phyloP scores from a whole-genome alignment of 768 basidiomycete species.

The Tephrocybe sp. region DNA sequence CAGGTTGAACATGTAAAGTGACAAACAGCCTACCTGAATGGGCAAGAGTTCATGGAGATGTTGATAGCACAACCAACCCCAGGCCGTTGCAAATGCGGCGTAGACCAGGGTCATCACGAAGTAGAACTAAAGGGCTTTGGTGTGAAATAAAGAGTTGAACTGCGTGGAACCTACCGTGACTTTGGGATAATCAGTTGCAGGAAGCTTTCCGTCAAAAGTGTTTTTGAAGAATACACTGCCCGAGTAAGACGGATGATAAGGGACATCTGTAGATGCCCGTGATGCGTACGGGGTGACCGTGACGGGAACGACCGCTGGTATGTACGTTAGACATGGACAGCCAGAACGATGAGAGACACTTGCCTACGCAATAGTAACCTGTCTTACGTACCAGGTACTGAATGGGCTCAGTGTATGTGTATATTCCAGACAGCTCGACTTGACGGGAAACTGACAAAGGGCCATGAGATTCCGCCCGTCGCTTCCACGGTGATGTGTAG shows the following conservation, averaged over 20 bases:
- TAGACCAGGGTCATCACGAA: conserved; percentile 84
- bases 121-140: conserved; percentile 66
- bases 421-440: conserved; percentile 42
- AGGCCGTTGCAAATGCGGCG: conserved; percentile 59
- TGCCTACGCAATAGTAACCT: conserved; percentile 96
- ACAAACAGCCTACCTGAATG: conserved; percentile 59
- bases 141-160: background rate
- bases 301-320: conserved; percentile 81
- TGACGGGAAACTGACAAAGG: conserved; percentile 16
- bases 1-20: background rate
- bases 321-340: background rate
- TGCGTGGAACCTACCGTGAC: conserved; percentile 67
- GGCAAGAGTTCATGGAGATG: conserved; percentile 84
- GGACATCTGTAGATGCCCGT: conserved; percentile 48
- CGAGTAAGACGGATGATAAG: conserved; percentile 74
- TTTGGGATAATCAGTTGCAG: conserved; percentile 97
- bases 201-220: conserved; percentile 82
- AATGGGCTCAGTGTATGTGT: conserved; percentile 69
- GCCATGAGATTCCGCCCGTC: conserved; percentile 4
- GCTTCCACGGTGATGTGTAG: conserved; percentile 51
- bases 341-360: conserved; percentile 29
- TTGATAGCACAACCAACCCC: conserved; percentile 84
- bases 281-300: conserved; percentile 57
- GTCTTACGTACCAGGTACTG: conserved; percentile 83
- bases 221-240: conserved; percentile 87